A percentile compares a stretch with the other conserved stretches of the same genome.
phyloP scores from a whole-genome alignment of 768 basidiomycete genomes.

The Paxillus rubicundulus region DNA sequence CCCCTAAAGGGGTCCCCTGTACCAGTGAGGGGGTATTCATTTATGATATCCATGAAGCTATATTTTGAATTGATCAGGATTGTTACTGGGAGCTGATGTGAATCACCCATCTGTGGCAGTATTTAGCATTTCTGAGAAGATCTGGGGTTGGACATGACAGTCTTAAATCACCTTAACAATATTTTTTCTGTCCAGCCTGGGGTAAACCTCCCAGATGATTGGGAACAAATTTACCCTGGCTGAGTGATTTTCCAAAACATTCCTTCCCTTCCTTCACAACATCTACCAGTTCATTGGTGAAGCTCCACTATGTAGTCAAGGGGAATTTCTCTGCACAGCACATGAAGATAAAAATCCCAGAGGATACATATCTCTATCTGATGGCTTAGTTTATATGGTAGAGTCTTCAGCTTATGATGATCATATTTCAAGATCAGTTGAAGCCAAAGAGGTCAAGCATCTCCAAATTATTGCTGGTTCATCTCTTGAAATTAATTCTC shows the following conservation, averaged over 20 bases:
- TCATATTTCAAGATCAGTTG: background rate
- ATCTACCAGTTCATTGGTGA: background rate
- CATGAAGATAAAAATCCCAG: constrained; percentile 10
- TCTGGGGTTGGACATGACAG: background rate
- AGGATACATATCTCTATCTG: constrained; percentile 13
- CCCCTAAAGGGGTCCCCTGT: too few species aligned
- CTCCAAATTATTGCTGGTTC: too few species aligned
- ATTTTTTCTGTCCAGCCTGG: constrained; percentile 2
- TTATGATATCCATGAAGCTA: too few species aligned
- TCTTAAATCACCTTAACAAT: background rate
- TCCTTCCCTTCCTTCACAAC: too few species aligned
- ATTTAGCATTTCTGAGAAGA: background rate
- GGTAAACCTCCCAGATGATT: constrained; percentile 3
- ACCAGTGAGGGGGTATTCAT: too few species aligned
- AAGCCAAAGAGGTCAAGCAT: too few species aligned
- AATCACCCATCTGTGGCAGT: background rate
- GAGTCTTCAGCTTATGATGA: background rate
- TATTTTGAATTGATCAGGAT: background rate
- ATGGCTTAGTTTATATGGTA: constrained; percentile 10
- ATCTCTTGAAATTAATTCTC: too few species aligned
- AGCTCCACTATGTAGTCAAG: background rate
- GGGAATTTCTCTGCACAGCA: constrained; percentile 2
- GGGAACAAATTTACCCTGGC: background rate
- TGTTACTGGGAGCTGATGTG: too few species aligned
- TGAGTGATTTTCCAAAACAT: background rate